Percentiles rank a stretch among this genome's conserved stretches.
Conservation (phyloP, 352 stramenopile genomes). For the Plasmopara viticola region DNA sequence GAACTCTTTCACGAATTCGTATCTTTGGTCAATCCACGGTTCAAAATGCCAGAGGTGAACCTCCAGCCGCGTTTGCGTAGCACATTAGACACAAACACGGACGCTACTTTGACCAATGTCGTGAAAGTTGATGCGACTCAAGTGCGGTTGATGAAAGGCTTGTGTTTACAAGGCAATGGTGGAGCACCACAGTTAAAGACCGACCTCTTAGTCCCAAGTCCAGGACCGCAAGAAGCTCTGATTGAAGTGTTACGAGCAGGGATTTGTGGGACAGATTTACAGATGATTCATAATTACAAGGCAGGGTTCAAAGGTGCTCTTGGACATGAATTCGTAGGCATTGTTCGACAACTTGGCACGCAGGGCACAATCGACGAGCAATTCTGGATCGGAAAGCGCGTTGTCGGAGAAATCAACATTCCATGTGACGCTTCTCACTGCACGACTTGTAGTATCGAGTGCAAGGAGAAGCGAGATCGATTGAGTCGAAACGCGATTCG, state of each 20-base stretch:
- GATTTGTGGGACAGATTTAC: slow-evolving; percentile 69
- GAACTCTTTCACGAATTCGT: slow-evolving; percentile 34
- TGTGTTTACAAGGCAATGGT: slow-evolving; percentile 41
- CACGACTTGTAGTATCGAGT: slow-evolving; percentile 20
- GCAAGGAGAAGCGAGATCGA: slow-evolving; percentile 9
- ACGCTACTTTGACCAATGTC: no score
- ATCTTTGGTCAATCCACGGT: slow-evolving; percentile 31
- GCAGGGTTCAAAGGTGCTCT: slow-evolving; percentile 55
- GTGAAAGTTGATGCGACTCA: slow-evolving; percentile 8
- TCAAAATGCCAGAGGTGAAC: slow-evolving; percentile 33
- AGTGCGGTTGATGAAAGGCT: slow-evolving; percentile 32
- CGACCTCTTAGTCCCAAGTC: slow-evolving; percentile 33
- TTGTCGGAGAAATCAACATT: slow-evolving; percentile 91
- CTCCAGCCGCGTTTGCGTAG: slow-evolving; percentile 23
- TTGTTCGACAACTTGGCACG: slow-evolving; percentile 57
- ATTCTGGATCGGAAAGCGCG: slow-evolving; percentile 64
- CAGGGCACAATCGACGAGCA: slow-evolving; percentile 17
- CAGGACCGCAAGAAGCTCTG: slow-evolving; percentile 37
- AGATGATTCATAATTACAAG: slow-evolving; percentile 76
- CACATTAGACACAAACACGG: slow-evolving; percentile 7
- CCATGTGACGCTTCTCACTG: slow-evolving; percentile 62
- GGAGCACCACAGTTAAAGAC: slow-evolving; percentile 22
- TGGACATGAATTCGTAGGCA: slow-evolving; percentile 88
- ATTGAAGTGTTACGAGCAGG: slow-evolving; percentile 56
- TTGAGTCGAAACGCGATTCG: slow-evolving; percentile 28